Evolutionary conservation across 176 grass and related monocot genomes (phyloP), one percentile per base, ranked within the genome.

Genomic region (Carex littledalei): DNA sequence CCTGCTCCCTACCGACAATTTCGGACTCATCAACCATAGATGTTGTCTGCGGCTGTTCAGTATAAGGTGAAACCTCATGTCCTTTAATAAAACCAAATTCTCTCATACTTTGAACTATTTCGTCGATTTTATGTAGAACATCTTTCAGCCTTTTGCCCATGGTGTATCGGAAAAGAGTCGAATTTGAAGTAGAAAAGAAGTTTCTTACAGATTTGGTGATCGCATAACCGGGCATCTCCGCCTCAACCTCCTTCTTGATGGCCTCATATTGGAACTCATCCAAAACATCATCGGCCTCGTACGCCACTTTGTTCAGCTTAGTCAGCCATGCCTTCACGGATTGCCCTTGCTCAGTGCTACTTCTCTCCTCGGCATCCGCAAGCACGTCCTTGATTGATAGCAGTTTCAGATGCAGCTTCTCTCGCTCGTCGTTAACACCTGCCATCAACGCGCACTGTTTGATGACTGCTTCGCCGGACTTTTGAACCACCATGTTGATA

Each of bases 231-330:
- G 64, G 63, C 29, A 54, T 55, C 1, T 77, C 41, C 14, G 5
- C 6, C 35, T 14, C 20, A 7, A 60, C 86, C 5, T 88, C 82
- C 60, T 32, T 85, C 0, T 86, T 66, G 26, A 90, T 47, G 0
- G 63, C 70, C 56, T 84, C 85, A 5, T 88, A 84, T 34, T 67
- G 60, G 58, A 90, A 84, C 2, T 77, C 49, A 32, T 88, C 91
- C 7, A 90, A 70, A 58, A 90, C 63, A 18, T 92, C 88, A 5
- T 90, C 82, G 2, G 71, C 91, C 13, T 80, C 20, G 64, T 88
- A 86, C 0, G 84, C 72, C 0, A 4, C 78, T 16, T 80, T 35
- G 63, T 14, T 86, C 66, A 90, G 50, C 0, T 57, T 74, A 60
- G 35, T 57, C 83, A 88, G 64, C 88, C 82, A 88, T 17, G 29